Percentiles rank a stretch among this genome's conserved stretches.
Conservation (phyloP, 2,329 filamentous ascomycete genomes). For the Colletotrichum plurivorum region DNA sequence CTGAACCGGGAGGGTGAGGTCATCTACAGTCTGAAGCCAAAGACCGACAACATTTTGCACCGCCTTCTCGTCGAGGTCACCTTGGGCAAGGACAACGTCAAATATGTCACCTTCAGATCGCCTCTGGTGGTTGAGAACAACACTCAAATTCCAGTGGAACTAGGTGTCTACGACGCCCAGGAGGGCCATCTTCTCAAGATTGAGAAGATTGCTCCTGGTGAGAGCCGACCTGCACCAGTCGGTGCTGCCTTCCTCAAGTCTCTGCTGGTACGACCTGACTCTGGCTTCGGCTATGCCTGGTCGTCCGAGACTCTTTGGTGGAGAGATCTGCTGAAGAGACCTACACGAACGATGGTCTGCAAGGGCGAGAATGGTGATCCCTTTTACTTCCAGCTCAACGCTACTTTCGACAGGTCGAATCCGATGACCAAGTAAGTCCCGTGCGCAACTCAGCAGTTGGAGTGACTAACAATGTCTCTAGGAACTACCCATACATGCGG, state of each 20-base stretch:
- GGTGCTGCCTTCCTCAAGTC: slow-evolving; percentile 93
- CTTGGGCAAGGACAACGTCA: slow-evolving; percentile 94
- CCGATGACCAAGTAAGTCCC: slow-evolving; percentile 78
- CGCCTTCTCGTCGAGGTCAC: slow-evolving; percentile 92
- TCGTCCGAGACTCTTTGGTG: slow-evolving; percentile 91
- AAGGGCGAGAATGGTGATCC: slow-evolving; percentile 88
- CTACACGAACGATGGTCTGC: slow-evolving; percentile 90
- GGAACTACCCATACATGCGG: slow-evolving; percentile 93
- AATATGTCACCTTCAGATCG: slow-evolving; percentile 96
- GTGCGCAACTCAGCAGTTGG: not conserved
- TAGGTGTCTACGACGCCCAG: slow-evolving; percentile 90
- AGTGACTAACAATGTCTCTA: slow-evolving; percentile 54
- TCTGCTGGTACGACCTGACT: slow-evolving; percentile 89
- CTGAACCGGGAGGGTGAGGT: slow-evolving; percentile 96
- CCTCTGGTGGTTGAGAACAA: slow-evolving; percentile 95
- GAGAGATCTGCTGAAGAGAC: slow-evolving; percentile 88
- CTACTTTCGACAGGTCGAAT: slow-evolving; percentile 86
- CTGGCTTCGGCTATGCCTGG: slow-evolving; percentile 97
- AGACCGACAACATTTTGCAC: slow-evolving; percentile 87
- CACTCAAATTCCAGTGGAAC: slow-evolving; percentile 94
- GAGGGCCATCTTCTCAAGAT: slow-evolving; percentile 95
- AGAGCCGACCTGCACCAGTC: slow-evolving; percentile 90
- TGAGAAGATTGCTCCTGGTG: slow-evolving; percentile 95
- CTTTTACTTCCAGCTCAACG: slow-evolving; percentile 97
- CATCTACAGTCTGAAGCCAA: slow-evolving; percentile 89